Evolutionary conservation across 2,329 filamentous ascomycete genomes (phyloP).

Genomic region (Acrocalymma vagum): DNA sequence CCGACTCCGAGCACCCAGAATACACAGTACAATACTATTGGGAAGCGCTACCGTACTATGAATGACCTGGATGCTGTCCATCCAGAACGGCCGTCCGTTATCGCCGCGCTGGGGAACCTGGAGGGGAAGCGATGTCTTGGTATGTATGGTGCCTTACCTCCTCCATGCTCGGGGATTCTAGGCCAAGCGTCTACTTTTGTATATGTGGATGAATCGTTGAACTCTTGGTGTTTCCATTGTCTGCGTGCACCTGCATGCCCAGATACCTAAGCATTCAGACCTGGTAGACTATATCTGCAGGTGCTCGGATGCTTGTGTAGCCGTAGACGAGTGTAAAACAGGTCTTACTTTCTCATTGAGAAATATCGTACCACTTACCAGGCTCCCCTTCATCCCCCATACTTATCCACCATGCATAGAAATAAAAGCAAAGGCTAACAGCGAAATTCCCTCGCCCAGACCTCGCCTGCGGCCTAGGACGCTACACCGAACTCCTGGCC

Average conservation of each 20-base stretch:
- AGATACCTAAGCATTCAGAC: neutral
- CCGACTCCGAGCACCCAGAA: slow-evolving; percentile 23
- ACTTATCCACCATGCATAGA: no score
- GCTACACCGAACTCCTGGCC: slow-evolving; percentile 32
- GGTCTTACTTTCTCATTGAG: neutral
- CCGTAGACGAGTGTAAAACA: neutral
- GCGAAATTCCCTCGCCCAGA: slow-evolving; percentile 21
- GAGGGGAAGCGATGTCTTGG: slow-evolving; percentile 34
- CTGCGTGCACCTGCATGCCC: neutral
- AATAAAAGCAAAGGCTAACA: neutral
- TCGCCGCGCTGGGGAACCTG: slow-evolving; percentile 28
- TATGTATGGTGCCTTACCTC: slow-evolving; percentile 14
- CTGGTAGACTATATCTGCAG: neutral
- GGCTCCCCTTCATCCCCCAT: neutral
- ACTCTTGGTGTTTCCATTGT: no score
- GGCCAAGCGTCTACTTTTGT: no score
- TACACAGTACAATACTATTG: slow-evolving; percentile 40
- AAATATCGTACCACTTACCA: neutral
- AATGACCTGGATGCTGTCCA: slow-evolving; percentile 29
- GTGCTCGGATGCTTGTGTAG: neutral
- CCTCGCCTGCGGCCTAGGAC: slow-evolving; percentile 40
- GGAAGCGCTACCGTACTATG: slow-evolving; percentile 32
- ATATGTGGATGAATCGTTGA: no score
- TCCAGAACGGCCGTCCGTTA: slow-evolving; percentile 29
- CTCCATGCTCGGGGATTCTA: no score